Base-by-base conservation (phyloP, 257 asterid genomes). In the Gynochthodes officinalis region DNA sequence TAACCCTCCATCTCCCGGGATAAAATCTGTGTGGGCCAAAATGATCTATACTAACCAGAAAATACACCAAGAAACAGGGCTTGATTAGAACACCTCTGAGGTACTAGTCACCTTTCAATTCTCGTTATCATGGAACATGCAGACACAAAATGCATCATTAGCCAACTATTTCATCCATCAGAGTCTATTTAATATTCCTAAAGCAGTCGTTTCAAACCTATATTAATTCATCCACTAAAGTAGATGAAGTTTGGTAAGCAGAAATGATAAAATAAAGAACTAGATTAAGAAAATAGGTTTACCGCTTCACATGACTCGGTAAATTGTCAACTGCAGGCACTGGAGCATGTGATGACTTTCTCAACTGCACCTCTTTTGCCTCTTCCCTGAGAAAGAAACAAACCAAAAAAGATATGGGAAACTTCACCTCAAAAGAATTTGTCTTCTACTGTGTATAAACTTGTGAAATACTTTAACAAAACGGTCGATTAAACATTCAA, bases 301-400 rank as follows among this genome's bases (percentile, higher is more conserved):
- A 91, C 98, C 87, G 81, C 76, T 82, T 81, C 74, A 91, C 75
- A 80, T 69, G 76, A 63, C 77, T 78, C 55, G 97, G 92, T 77
- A 91, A 77, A 72, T 77, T 76, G 57, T 57, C 77, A 16, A 69
- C 72, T 50, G 73, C 43, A 40, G 62, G 67, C 11, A 25, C 28
- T 61, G 76, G 79, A 73, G 53, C 59, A 57, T 49, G 69, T 77
- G 76, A 81, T 37, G 89, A 73, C 73, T 49, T 53, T 75, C 65
- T 80, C 53, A 78, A 70, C 75, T 61, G 84, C 27, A 90, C 18
- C 73, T 86, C 96, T 82, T 87, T 84, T 48, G 94, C 97, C 75
- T 91, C 98, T 70, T 86, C 86, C 91, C 97, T 93, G 50, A 84
- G 40, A 25, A 77, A 75, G 54, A 49, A 67, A 64, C 14, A 42